A percentile compares a stretch with the other conserved stretches of the same genome.
Evolutionary conservation across 129 eudicot species (phyloP).

Genomic region (Flaveria trinervia): DNA sequence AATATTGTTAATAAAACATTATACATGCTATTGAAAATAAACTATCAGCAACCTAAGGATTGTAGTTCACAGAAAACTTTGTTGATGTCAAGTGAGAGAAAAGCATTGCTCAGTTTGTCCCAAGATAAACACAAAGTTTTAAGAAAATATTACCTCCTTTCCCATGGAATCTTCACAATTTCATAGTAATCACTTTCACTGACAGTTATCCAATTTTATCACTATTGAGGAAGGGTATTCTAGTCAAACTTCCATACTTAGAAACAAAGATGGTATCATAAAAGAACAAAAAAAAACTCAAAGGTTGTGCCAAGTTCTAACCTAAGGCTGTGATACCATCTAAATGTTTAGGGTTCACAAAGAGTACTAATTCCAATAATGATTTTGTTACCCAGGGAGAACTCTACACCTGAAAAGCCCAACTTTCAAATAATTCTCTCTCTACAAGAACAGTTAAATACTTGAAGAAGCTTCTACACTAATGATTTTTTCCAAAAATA

Average conservation of each 20-base stretch:
- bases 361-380: neutral
- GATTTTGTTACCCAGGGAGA: neutral
- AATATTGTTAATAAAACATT: too few relatives aligned
- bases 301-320: neutral
- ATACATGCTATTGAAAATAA: too few relatives aligned
- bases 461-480: neutral
- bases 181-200: neutral
- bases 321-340: neutral
- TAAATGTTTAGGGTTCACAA: constrained; percentile 5
- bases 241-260: constrained; percentile 5
- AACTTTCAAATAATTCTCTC: constrained; percentile 13
- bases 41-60: too few relatives aligned
- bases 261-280: neutral
- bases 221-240: neutral
- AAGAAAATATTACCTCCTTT: neutral
- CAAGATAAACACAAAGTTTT: constrained; percentile 1
- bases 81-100: constrained; percentile 10
- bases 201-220: neutral
- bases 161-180: neutral
- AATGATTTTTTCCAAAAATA: neutral
- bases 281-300: neutral
- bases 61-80: too few relatives aligned
- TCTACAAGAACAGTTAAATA: neutral
- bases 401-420: neutral
- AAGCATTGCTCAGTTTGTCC: neutral